phyloP scores from a whole-genome alignment of 768 basidiomycete genomes.

The Pisolithus marmoratus region DNA sequence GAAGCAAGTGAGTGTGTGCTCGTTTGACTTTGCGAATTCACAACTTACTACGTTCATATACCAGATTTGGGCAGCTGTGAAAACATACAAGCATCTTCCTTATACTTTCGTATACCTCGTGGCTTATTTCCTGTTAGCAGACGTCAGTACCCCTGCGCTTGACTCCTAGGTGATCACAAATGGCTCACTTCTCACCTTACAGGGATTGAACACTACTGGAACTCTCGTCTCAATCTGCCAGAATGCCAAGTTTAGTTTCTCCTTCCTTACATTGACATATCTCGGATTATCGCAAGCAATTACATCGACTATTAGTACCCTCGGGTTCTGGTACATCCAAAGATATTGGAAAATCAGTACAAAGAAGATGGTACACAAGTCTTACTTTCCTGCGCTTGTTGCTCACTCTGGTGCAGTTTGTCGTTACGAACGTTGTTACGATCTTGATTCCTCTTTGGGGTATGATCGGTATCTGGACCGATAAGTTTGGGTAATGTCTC shows the following conservation, averaged over 20 bases:
- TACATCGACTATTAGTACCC: slow-evolving; percentile 64
- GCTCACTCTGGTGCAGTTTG: slow-evolving; percentile 42
- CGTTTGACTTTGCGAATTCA: neutral
- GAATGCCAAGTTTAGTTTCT: slow-evolving; percentile 76
- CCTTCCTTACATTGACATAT: slow-evolving; percentile 77
- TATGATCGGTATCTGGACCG: slow-evolving; percentile 81
- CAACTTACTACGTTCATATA: neutral
- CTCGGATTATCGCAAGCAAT: slow-evolving; percentile 71
- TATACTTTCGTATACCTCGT: slow-evolving; percentile 80
- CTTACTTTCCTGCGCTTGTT: neutral
- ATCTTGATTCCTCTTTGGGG: slow-evolving; percentile 82
- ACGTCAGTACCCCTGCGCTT: slow-evolving; percentile 38
- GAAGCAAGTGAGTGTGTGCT: slow-evolving; percentile 55
- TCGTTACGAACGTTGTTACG: slow-evolving; percentile 70
- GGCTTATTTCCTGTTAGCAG: slow-evolving; percentile 72
- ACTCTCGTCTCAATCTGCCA: slow-evolving; percentile 74
- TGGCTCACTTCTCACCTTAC: neutral
- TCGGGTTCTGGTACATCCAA: slow-evolving; percentile 84
- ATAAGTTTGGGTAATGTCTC: slow-evolving; percentile 54
- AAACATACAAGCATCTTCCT: slow-evolving; percentile 72
- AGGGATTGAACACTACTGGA: slow-evolving; percentile 80
- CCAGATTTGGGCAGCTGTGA: slow-evolving; percentile 72
- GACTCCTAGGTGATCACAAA: neutral
- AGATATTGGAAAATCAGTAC: slow-evolving; percentile 72
- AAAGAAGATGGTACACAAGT: slow-evolving; percentile 63